Base-by-base conservation (phyloP, 78 protist genomes). In the Pigoraptor vietnamica region DNA sequence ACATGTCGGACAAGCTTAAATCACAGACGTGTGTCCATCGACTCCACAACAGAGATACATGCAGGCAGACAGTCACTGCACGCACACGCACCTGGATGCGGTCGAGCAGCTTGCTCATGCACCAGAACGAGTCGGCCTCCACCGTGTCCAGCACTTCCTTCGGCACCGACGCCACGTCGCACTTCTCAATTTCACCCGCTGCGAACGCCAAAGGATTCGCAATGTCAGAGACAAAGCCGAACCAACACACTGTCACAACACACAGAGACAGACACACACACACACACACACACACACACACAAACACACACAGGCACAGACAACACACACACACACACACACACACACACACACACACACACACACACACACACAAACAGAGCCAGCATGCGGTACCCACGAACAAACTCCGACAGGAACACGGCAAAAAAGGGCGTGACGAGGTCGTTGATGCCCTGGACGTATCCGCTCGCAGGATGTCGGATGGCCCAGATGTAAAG, bases 391-490 rank as follows among this genome's bases (percentile, higher is more conserved):
- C 90, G 21, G 2, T 48, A 25, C 23, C 37, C 38, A 24, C 24
- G 89, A 91, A 91, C 40, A 87, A 24, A 37, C 6, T 35, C 6
- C 36, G 83, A 21, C 24, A 96, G 89, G 67, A 97, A 97, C 37
- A 94, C 96, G 36, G 92, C 39, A 39, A 97, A 90, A 88, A 97
- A 94, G 24, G 99, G 99, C 24, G 95, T 92, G 37, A 93, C 96
- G 82, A 98, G 90, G 92, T 98, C 99, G 83, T 98, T 98, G 90
- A 98, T 97, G 81, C 99, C 99, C 86, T 98, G 99, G 25, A 98
- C 99, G 40, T 98, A 98, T 0, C 99, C 99, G 0, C 95, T 39
- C n/a, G 99, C 98, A 0, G 99, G 99, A 90, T 98, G 99, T 25
- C 98, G 93, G 23, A 97, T 92, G 40, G 98, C 94, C 99, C 99